Conservation (phyloP, 179 eudicot species). For the Silene noctiflora region DNA sequence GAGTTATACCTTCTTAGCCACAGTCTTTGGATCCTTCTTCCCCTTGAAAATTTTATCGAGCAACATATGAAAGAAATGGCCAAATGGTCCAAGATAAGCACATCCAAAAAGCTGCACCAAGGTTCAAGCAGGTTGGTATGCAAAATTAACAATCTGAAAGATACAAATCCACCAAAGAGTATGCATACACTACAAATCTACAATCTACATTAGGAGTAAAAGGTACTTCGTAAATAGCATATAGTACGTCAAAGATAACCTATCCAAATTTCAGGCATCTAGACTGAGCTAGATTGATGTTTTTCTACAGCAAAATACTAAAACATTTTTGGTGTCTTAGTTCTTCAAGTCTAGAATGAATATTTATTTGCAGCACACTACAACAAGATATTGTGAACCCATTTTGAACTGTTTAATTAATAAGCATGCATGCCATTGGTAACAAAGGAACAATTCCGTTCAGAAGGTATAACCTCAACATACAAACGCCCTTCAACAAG, state of each 20-base stretch:
- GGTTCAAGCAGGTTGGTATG: slow-evolving; percentile 11
- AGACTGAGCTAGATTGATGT: background rate
- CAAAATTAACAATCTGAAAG: slow-evolving; percentile 9
- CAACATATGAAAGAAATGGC: slow-evolving; percentile 70
- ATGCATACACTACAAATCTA: slow-evolving; percentile 1
- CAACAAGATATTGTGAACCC: background rate
- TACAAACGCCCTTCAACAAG: background rate
- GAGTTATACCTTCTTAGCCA: slow-evolving; percentile 80
- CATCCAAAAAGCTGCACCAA: slow-evolving; percentile 69
- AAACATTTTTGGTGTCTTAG: too few species aligned
- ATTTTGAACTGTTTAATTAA: background rate
- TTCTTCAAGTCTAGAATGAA: too few species aligned
- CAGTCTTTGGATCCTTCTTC: slow-evolving; percentile 81
- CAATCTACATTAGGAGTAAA: too few species aligned
- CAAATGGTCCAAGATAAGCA: slow-evolving; percentile 91
- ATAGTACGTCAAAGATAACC: too few species aligned
- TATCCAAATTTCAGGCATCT: too few species aligned
- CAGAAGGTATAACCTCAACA: background rate
- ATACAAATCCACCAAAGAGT: slow-evolving; percentile 1
- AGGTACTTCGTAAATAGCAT: too few species aligned
- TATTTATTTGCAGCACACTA: background rate
- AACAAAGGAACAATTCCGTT: background rate
- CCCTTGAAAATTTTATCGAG: slow-evolving; percentile 84
- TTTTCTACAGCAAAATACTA: background rate
- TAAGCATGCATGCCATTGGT: background rate